A percentile compares a stretch with the other conserved stretches of the same genome.
Conservation (phyloP, 2,329 filamentous ascomycete species). For the Lojkania enalia region DNA sequence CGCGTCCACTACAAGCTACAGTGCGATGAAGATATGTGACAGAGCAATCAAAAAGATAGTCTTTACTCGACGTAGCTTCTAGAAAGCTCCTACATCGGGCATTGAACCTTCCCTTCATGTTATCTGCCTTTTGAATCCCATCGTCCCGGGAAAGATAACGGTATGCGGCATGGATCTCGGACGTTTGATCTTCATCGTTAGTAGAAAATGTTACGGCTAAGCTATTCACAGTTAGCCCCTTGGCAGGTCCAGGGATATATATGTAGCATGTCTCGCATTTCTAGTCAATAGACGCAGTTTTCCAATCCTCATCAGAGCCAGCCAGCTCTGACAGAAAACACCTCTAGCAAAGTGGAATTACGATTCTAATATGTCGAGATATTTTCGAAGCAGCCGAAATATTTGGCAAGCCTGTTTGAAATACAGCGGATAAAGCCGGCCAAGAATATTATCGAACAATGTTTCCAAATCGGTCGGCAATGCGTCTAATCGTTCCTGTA, state of each 20-base stretch:
- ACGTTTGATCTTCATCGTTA: slow-evolving; percentile 29
- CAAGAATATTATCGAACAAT: slow-evolving; percentile 22
- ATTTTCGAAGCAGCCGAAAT: slow-evolving; percentile 27
- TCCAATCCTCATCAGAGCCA: background rate
- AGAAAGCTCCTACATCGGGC: slow-evolving; percentile 27
- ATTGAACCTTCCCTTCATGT: slow-evolving; percentile 22
- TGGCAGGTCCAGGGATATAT: background rate
- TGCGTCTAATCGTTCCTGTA: slow-evolving; percentile 17
- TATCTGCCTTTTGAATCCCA: slow-evolving; percentile 20
- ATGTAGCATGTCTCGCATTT: background rate
- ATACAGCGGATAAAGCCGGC: slow-evolving; percentile 22
- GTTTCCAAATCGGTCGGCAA: slow-evolving; percentile 24
- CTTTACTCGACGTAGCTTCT: background rate
- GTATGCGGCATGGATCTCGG: slow-evolving; percentile 21
- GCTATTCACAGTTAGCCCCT: background rate
- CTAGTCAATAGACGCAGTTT: background rate
- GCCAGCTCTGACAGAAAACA: background rate
- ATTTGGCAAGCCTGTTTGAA: slow-evolving; percentile 25
- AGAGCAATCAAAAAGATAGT: slow-evolving; percentile 8
- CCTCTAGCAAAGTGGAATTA: too few relatives aligned
- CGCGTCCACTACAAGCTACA: slow-evolving; percentile 16
- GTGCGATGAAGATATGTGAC: slow-evolving; percentile 33
- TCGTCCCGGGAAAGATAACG: slow-evolving; percentile 22
- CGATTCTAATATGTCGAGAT: too few relatives aligned
- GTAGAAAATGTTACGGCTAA: slow-evolving; percentile 26